Evolutionary conservation across 495 filamentous ascomycete species (phyloP), one percentile per base, ranked within the genome.

Genomic region (Astrothelium macrocarpum): DNA sequence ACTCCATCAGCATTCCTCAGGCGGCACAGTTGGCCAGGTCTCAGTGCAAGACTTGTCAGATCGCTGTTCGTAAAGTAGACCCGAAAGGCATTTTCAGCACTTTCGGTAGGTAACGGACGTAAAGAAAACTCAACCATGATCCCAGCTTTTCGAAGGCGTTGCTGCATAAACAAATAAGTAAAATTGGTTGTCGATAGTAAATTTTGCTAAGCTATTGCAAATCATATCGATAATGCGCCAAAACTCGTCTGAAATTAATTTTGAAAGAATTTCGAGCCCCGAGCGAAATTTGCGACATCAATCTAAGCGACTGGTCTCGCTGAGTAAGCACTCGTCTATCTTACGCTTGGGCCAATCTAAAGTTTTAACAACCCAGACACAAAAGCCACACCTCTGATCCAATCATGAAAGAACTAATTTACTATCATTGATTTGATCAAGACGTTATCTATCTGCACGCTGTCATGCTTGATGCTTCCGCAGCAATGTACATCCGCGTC

Each of bases 61-160:
- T 82, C 82, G 14, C 86, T 82, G 43, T 80, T 79, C n/a, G 84
- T 84, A 23, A 92, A 76, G 67, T 88, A 84, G 53, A 92, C 74
- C 39, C 86, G 80, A 66, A 88, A 87, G 12, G 81, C 79, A 71
- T 84, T 82, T 72, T 81, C 65, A 77, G 75, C 62, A 82, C 82
- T 59, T 77, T 76, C 53, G 78, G 74, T 53, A 79, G 80, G 75
- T 36, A 81, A 67, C 2, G 82, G 80, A 62, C 87, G 80, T 65
- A 84, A 79, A 26, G 78, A 79, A 61, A 81, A 82, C 16, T 53
- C 63, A 36, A 11, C 36, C 63, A 65, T 61, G 65, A 45, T 32
- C 59, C 59, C 20, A 31, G 18, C 7, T 61, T n/a, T 11, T 20
- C 12, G 10, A 34, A 7, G 20, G 20, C 16, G 18, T 28, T 18